Base-by-base conservation (phyloP, 257 asterid species). In the Schizonepeta tenuifolia region DNA sequence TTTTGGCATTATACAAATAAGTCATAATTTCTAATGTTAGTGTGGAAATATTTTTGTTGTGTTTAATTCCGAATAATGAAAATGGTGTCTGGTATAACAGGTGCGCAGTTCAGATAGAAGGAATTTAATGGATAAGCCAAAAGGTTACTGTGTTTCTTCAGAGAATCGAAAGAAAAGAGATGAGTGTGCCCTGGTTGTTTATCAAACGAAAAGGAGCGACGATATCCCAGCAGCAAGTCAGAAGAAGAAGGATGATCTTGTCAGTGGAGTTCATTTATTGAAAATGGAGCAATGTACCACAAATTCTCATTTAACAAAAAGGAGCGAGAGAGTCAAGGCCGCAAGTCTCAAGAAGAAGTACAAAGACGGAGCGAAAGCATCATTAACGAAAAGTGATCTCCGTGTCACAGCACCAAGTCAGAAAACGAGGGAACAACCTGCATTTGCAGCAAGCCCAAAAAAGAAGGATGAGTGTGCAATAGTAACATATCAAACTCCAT, bases 141-240 rank as follows among this genome's bases (percentile, higher is more conserved):
- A 74, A 79, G 80, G 73, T 24, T 63, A 58, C 74, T 67, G 35
- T 60, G 56, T 43, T 66, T 66, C 75, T 54, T 70, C 77, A 46
- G 76, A 77, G 72, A 72, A 61, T 67, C 85, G 68, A 71, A 82
- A 65, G 87, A 83, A 65, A 63, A 59, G 58, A 43, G 86, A 80
- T 22, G 92, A 82, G 24, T 44, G 46, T 26, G 9, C 53, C 61
- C 47, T 71, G 56, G 65, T 47, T 59, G 56, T 72, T 79, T 82
- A 71, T 77, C 54, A 41, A 72, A 82, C 55, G 89, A 85, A 72
- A 76, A 64, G 79, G 65, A 79, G 76, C 17, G 79, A 79, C 36
- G 63, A 61, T 63, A 56, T 44, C 51, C 24, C 62, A 12, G 18
- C 75, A 33, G 71, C 68, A 43, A 56, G 56, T 76, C 79, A 24